Percentiles rank a stretch among this genome's conserved stretches.
phyloP scores from a whole-genome alignment of 495 filamentous ascomycete genomes.

The Venustampulla echinocandica region DNA sequence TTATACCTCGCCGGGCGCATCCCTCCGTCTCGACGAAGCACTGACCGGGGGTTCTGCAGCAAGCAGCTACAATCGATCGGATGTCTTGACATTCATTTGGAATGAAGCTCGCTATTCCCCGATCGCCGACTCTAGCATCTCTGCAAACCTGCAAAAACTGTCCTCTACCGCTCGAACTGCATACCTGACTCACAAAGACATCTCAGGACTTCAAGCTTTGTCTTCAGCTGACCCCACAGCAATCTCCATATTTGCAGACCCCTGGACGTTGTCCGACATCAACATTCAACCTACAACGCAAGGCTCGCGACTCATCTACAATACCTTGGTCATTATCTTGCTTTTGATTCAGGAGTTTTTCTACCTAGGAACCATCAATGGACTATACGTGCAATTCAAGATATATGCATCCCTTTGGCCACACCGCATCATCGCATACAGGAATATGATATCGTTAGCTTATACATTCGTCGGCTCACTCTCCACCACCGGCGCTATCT shows the following conservation, averaged over 20 bases:
- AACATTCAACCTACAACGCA: conserved; percentile 41
- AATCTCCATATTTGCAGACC: conserved; percentile 31
- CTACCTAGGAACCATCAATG: conserved; percentile 37
- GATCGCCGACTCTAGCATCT: conserved; percentile 30
- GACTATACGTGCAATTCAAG: conserved; percentile 35
- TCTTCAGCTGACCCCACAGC: conserved; percentile 23
- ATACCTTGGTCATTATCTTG: conserved; percentile 41
- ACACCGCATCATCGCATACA: conserved; percentile 34
- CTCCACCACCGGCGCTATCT: conserved; percentile 37
- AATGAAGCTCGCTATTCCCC: conserved; percentile 43
- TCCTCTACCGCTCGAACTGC: conserved; percentile 28
- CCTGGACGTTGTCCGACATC: conserved; percentile 30
- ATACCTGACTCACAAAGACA: conserved; percentile 29
- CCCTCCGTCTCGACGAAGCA: conserved; percentile 29
- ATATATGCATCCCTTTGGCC: conserved; percentile 32
- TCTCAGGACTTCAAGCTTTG: conserved; percentile 22
- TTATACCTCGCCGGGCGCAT: conserved; percentile 31
- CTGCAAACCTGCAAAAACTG: conserved; percentile 24
- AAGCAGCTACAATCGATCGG: conserved; percentile 29
- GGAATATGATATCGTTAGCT: conserved; percentile 28
- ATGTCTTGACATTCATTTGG: conserved; percentile 39
- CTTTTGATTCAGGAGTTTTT: conserved; percentile 47
- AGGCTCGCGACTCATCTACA: conserved; percentile 42
- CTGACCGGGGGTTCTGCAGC: conserved; percentile 26
- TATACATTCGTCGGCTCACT: conserved; percentile 41